Evolutionary conservation across 768 basidiomycete genomes (phyloP).

Genomic region (Asterophora lycoperdoides): DNA sequence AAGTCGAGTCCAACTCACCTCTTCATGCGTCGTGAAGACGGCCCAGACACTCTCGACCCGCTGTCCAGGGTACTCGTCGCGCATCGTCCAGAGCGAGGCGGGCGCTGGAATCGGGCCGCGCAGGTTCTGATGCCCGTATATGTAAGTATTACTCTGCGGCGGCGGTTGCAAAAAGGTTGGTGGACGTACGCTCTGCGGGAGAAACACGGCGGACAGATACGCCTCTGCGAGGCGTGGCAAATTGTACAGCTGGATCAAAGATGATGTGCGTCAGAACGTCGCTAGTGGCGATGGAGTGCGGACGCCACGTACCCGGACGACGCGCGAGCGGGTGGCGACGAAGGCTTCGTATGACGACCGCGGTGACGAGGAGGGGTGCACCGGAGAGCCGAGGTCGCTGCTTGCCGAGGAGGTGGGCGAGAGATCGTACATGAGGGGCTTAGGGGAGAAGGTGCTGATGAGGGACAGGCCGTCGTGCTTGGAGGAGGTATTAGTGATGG

Average conservation of each 20-base stretch:
- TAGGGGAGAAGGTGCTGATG: constrained; percentile 27
- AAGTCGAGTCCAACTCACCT: constrained; percentile 38
- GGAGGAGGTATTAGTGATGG: constrained; percentile 4
- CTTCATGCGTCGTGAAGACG: constrained; percentile 56
- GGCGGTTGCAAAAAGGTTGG: constrained; percentile 16
- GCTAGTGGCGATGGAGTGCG: constrained; percentile 11
- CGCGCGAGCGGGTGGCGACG: constrained; percentile 47
- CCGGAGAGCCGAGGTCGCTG: constrained; percentile 22
- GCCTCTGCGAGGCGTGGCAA: constrained; percentile 34
- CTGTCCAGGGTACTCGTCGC: constrained; percentile 27
- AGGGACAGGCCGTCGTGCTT: constrained; percentile 12
- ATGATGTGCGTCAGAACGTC: background rate
- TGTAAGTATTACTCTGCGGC: constrained; percentile 18
- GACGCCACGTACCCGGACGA: constrained; percentile 43
- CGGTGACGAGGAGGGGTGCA: constrained; percentile 17
- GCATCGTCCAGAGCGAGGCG: constrained; percentile 46
- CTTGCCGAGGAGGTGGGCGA: constrained; percentile 34
- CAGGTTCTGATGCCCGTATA: constrained; percentile 14
- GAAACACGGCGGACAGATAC: constrained; percentile 36
- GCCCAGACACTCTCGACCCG: constrained; percentile 44
- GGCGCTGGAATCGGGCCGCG: constrained; percentile 30
- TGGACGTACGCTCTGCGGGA: constrained; percentile 31
- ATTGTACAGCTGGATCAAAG: constrained; percentile 32
- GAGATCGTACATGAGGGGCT: constrained; percentile 18
- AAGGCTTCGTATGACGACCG: constrained; percentile 36